phyloP scores from a whole-genome alignment of 1,139 yeast genomes.

The Williopsis jadinii region DNA sequence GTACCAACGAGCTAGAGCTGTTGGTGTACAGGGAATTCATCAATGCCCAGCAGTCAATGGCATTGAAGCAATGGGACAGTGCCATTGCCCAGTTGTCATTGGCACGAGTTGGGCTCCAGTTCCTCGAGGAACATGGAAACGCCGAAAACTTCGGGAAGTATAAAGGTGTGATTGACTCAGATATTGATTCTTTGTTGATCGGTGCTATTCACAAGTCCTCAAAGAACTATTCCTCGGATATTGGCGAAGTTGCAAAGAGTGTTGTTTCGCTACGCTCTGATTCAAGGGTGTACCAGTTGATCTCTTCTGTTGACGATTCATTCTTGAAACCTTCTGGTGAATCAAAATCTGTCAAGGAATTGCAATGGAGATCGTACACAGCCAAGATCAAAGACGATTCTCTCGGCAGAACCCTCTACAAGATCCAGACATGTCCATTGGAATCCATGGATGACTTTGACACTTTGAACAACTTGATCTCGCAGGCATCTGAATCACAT shows the following conservation, averaged over 20 bases:
- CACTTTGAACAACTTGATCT: conserved; percentile 43
- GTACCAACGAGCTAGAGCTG: conserved; percentile 43
- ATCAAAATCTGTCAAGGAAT: conserved; percentile 27
- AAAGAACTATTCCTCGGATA: conserved; percentile 31
- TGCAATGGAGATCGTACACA: conserved; percentile 70
- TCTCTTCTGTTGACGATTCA: conserved; percentile 34
- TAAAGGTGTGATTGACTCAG: conserved; percentile 48
- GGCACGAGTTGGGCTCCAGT: conserved; percentile 57
- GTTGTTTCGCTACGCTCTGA: conserved; percentile 21
- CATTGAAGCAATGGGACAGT: conserved; percentile 49
- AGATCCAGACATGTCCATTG: conserved; percentile 23
- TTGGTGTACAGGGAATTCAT: conserved; percentile 52
- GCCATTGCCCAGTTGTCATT: conserved; percentile 49
- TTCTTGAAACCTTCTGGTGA: conserved; percentile 21
- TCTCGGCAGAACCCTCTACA: conserved; percentile 48
- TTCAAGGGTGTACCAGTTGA: conserved; percentile 28
- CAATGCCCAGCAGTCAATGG: conserved; percentile 52
- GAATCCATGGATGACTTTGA: conserved; percentile 36
- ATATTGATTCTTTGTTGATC: conserved; percentile 65
- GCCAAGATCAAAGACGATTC: conserved; percentile 69
- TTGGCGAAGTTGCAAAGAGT: conserved; percentile 41
- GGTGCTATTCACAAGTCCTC: conserved; percentile 45
- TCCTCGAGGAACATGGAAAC: conserved; percentile 28
- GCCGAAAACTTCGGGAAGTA: conserved; percentile 37
- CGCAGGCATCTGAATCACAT: conserved; percentile 47